Base-by-base conservation (phyloP, 2,329 filamentous ascomycete species). In the Neospermospora avenae region DNA sequence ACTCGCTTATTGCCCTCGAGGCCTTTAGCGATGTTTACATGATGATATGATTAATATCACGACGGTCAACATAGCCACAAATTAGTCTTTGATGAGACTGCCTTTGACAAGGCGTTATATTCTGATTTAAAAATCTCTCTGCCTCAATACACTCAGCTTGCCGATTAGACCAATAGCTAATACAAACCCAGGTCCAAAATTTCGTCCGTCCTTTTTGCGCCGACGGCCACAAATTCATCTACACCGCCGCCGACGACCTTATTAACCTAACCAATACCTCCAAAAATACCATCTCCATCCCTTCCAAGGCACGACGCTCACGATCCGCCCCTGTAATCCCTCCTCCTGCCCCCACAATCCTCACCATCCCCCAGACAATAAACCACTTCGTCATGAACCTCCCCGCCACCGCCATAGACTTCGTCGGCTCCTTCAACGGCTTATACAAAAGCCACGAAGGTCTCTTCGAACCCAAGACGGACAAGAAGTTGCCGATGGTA, bases 321-420 rank as follows among this genome's bases (percentile, higher is more conserved):
- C 67, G 62, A 63, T 65, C 62, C 65, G 68, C 69, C 55, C 67
- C 57, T 62, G 67, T 63, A 52, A 58, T 57, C 57, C 64, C 74
- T 16, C 70, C 71, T 20, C 72, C 74, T 14, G 72, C 72, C 3
- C 76, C 76, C 3, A 69, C 73, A 56, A 73, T 74, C 24, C 71
- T 85, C 28, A 77, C 79, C 11, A 80, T 92, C 48, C 93, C 93
- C 2, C 81, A 81, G 2, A 87, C 87, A 39, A 90, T 98, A 72
- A 83, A 86, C n/a, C 95, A 98, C 77, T 99, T 93, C 74, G 89
- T 98, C 66, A 97, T 99, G 91, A 99, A 99, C 76, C 87, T 99
- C 16, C 95, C 95, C 0, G 95, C 93, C 1, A 89, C 86, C 0
- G 93, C 95, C 0, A 87, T 95, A 62, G 87, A 89, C 60, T 99